phyloP scores from a whole-genome alignment of 306 rosid species.

The Vicia villosa region DNA sequence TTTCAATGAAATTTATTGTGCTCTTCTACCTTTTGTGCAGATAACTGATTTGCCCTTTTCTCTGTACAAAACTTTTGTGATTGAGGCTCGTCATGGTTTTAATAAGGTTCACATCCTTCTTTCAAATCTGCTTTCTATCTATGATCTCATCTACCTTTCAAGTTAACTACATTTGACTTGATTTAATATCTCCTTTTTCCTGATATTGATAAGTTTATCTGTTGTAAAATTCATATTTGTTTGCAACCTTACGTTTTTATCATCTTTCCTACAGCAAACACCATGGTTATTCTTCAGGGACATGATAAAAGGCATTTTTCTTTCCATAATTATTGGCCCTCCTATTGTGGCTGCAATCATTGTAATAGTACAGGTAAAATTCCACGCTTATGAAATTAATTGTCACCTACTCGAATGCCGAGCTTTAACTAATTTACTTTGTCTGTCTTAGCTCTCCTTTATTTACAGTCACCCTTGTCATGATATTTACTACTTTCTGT shows the following conservation, averaged over 20 bases:
- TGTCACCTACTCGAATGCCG: constrained; percentile 16
- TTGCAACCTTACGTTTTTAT: constrained; percentile 33
- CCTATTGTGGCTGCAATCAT: constrained; percentile 93
- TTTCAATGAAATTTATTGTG: constrained; percentile 30
- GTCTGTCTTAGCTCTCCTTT: neutral
- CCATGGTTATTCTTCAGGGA: constrained; percentile 89
- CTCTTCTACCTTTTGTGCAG: constrained; percentile 59
- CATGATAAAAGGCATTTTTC: constrained; percentile 75
- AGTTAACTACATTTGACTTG: constrained; percentile 22
- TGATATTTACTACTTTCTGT: constrained; percentile 20
- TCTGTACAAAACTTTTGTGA: constrained; percentile 94
- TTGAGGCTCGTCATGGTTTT: constrained; percentile 94
- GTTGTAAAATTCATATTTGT: constrained; percentile 10
- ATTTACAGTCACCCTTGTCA: neutral
- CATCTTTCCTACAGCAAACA: constrained; percentile 78
- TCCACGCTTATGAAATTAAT: constrained; percentile 1
- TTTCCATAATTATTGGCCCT: constrained; percentile 75
- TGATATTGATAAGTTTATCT: constrained; percentile 4
- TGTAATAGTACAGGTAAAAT: constrained; percentile 78
- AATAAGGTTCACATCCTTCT: constrained; percentile 64
- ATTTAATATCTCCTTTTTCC: constrained; percentile 33
- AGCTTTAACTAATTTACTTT: constrained; percentile 10
- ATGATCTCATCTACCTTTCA: constrained; percentile 20
- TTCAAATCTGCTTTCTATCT: neutral
- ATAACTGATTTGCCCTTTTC: constrained; percentile 90